Evolutionary conservation across 73 alveolate genomes (phyloP).

Genomic region (Diophrys sp.): DNA sequence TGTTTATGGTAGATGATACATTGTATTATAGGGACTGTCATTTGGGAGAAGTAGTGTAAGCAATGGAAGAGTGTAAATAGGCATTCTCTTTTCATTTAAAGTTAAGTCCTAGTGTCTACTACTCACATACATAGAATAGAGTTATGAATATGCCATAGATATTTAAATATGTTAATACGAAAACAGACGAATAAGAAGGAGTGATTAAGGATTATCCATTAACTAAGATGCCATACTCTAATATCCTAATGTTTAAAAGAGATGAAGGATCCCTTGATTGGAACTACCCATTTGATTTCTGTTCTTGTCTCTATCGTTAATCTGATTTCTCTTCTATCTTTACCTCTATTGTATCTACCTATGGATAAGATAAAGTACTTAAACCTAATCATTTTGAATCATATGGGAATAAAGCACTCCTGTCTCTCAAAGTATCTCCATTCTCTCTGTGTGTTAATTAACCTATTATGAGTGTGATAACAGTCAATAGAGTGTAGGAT

Average conservation of each 20-base stretch:
- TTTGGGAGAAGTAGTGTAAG: constrained; percentile 17
- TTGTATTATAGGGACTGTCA: constrained; percentile 41
- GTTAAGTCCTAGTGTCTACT: constrained; percentile 51
- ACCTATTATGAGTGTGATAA: constrained; percentile 62
- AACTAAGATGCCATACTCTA: no score
- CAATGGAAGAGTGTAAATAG: constrained; percentile 1
- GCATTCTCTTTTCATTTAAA: constrained; percentile 51
- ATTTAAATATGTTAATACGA: no score
- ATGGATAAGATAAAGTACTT: constrained; percentile 19
- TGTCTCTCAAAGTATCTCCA: constrained; percentile 1
- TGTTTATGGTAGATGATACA: constrained; percentile 66
- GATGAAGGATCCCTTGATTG: constrained; percentile 58
- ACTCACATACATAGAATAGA: constrained; percentile 59
- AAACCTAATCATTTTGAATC: constrained; percentile 65
- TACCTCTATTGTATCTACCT: background rate
- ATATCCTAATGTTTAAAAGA: constrained; percentile 32
- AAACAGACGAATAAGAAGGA: no score
- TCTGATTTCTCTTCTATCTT: constrained; percentile 14
- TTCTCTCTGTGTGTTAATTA: constrained; percentile 34
- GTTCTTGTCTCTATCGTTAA: constrained; percentile 52
- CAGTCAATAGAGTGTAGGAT: constrained; percentile 66
- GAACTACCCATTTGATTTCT: constrained; percentile 75
- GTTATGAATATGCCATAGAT: constrained; percentile 46
- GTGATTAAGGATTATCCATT: no score
- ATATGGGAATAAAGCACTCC: constrained; percentile 45